Conservation (phyloP, 371 early-diverging fungal genomes). For the Apophysomyces elegans region DNA sequence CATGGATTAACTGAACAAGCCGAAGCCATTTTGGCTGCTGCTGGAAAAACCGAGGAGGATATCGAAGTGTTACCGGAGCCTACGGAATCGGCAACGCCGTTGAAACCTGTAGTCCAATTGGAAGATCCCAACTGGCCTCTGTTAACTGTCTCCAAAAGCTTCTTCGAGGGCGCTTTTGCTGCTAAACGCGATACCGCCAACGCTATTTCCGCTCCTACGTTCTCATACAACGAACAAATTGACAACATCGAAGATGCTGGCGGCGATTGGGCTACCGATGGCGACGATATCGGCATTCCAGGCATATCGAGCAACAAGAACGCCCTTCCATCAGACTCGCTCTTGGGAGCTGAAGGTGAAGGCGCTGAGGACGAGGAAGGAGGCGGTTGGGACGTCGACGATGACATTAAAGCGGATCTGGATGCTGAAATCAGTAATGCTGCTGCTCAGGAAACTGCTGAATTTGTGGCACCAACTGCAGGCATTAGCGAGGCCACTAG, state of each 20-base stretch:
- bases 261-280: slow-evolving; percentile 76
- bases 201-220: slow-evolving; percentile 41
- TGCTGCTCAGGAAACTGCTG: slow-evolving; percentile 66
- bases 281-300: slow-evolving; percentile 49
- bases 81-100: slow-evolving; percentile 59
- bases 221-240: slow-evolving; percentile 52
- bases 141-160: slow-evolving; percentile 72
- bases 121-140: slow-evolving; percentile 89
- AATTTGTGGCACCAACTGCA: slow-evolving; percentile 69
- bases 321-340: slow-evolving; percentile 18
- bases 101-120: slow-evolving; percentile 68
- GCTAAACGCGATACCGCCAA: slow-evolving; percentile 33
- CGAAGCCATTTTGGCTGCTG: slow-evolving; percentile 72
- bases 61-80: slow-evolving; percentile 54
- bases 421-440: slow-evolving; percentile 65
- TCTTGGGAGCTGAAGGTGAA: slow-evolving; percentile 40
- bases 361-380: slow-evolving; percentile 56
- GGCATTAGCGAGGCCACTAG: slow-evolving; percentile 71
- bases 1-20: slow-evolving; percentile 88
- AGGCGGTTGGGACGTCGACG: slow-evolving; percentile 64
- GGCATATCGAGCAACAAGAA: slow-evolving; percentile 15
- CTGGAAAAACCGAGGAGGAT: slow-evolving; percentile 68
- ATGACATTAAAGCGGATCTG: slow-evolving; percentile 66
- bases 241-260: slow-evolving; percentile 61
- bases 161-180: slow-evolving; percentile 68